These are phyloP conservation scores for Dovyalis caffra DNA, from an alignment of 345 rosid species.

Conservation along the genomic window DNA sequence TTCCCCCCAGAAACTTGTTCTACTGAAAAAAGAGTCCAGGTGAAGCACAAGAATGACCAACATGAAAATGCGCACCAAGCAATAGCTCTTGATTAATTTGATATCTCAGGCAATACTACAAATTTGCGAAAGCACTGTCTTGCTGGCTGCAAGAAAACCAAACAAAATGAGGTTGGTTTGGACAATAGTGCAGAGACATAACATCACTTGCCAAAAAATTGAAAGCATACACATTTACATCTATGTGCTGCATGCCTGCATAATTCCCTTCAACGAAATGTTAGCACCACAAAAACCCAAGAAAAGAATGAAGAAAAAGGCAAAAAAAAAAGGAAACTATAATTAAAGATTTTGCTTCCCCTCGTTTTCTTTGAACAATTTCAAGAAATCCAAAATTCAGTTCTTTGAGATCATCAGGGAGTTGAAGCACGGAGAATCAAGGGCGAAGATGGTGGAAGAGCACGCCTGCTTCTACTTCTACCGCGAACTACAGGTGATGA, in stretches of 20 bases:
- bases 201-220: not conserved
- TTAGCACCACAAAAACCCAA: conserved; percentile 19
- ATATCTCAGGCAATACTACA: not conserved
- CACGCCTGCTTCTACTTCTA: conserved; percentile 67
- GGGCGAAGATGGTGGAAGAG: conserved; percentile 60
- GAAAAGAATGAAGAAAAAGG: conserved; percentile 13
- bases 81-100: not conserved
- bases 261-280: conserved; percentile 1
- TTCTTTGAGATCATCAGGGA: conserved; percentile 22
- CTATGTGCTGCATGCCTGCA: conserved; percentile 23
- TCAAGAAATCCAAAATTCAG: not conserved
- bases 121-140: not conserved
- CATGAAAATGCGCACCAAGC: no score
- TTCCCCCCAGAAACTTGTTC: no score
- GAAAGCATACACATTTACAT: conserved; percentile 20
- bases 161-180: not conserved
- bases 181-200: not conserved
- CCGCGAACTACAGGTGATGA: conserved; percentile 70
- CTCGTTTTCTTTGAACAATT: conserved; percentile 3
- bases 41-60: not conserved
- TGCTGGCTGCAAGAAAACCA: not conserved
- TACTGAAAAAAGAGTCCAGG: not conserved
- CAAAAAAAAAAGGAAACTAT: not conserved
- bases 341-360: not conserved
- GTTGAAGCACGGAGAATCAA: conserved; percentile 43